Conservation (phyloP, 805 yeast species). For the Teunomyces aglyptinius region DNA sequence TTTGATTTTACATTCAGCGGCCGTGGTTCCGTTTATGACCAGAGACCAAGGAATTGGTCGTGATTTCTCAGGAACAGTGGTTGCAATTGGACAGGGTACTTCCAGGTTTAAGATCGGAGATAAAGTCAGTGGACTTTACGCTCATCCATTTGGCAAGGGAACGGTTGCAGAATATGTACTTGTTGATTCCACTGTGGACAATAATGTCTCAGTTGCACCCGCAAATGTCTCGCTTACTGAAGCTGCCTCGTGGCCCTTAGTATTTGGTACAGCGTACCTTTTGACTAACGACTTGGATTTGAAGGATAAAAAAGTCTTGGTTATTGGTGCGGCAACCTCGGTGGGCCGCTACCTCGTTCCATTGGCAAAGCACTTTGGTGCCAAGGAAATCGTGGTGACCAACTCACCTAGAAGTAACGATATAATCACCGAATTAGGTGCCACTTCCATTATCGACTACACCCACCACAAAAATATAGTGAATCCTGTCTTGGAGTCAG, state of each 20-base stretch:
- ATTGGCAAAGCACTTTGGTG: constrained; percentile 49
- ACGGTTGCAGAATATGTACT: constrained; percentile 48
- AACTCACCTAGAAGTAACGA: constrained; percentile 51
- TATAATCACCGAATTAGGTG: constrained; percentile 51
- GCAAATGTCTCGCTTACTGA: constrained; percentile 44
- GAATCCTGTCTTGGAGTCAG: constrained; percentile 34
- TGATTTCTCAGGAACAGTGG: constrained; percentile 35
- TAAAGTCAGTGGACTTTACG: constrained; percentile 26
- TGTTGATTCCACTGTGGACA: constrained; percentile 33
- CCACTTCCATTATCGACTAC: constrained; percentile 58
- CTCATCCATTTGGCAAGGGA: constrained; percentile 28
- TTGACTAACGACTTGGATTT: constrained; percentile 33
- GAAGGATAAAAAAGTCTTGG: constrained; percentile 48
- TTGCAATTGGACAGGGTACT: constrained; percentile 29
- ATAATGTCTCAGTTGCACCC: constrained; percentile 46
- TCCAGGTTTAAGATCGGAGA: constrained; percentile 25
- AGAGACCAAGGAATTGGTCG: constrained; percentile 25
- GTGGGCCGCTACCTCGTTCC: constrained; percentile 61
- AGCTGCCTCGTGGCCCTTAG: constrained; percentile 68
- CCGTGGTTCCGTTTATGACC: constrained; percentile 9
- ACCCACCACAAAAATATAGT: constrained; percentile 36
- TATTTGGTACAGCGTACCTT: constrained; percentile 59
- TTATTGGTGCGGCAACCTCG: constrained; percentile 73
- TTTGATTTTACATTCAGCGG: constrained; percentile 18
- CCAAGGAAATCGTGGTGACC: constrained; percentile 53